Evolutionary conservation across 495 filamentous ascomycete genomes (phyloP), one percentile per base, ranked within the genome.

Genomic region (Penicillium macrosclerotiorum): DNA sequence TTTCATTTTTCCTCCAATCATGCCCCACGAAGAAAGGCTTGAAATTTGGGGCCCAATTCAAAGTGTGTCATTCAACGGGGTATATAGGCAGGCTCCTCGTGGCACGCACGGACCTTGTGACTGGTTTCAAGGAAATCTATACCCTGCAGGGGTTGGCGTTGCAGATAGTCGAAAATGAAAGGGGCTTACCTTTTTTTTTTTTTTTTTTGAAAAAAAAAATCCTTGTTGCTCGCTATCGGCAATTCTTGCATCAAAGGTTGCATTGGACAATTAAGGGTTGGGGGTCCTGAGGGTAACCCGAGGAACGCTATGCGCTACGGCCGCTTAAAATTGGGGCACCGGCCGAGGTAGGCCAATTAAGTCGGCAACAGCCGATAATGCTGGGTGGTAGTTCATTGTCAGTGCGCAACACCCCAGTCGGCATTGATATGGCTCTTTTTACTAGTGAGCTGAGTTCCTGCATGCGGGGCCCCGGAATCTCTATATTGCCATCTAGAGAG

Each of bases 401-500:
- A 44, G 35, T 50, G 47, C 47, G 33, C 14, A 11, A 1, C 16
- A 16, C 37, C 24, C 37, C n/a, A 12, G 37, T 17, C 37, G n/a
- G 20, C 19, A 19, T 40, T 40, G 37, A 16, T 9, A 14, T 17
- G 23, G 11, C 23, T 18, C 24, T 27, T 29, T 26, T 16, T 9
- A 40, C 23, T 20, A 12, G 19, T 11, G n/a, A n/a, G 14, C 17
- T 22, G 16, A 32, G 27, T 9, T 35, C 20, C 31, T 13, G 23
- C 20, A 42, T 37, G 49, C 43, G 49, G 49, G 49, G 49, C 43
- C 49, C 42, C 37, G 42, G 49, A 42, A 42, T 27, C 20, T 52
- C 43, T 46, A 51, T 45, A 40, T 45, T 36, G 23, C 13, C 25
- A 26, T 34, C 31, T 17, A 5, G 3, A 17, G 13, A 7, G 1